Percentiles rank a stretch among this genome's conserved stretches.
These are phyloP conservation scores for Mentha longifolia DNA, from an alignment of 257 asterid genomes.

Conservation along the genomic window DNA sequence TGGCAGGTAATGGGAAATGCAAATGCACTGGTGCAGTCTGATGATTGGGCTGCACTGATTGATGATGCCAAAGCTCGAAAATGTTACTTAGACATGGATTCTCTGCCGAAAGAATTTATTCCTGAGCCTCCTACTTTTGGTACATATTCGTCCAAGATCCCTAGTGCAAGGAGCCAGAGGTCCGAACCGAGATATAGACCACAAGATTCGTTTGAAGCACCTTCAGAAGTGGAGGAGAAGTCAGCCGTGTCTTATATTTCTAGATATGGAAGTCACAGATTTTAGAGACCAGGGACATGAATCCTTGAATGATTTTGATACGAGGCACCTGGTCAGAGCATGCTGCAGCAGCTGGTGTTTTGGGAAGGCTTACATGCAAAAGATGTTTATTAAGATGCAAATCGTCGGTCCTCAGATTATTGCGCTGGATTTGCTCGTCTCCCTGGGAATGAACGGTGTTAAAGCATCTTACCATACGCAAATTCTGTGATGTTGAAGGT, in stretches of 20 bases:
- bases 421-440: constrained; percentile 8
- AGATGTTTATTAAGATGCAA: constrained; percentile 22
- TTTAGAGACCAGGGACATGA: constrained; percentile 57
- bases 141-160: constrained; percentile 52
- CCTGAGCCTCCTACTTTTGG: constrained; percentile 53
- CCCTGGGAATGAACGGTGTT: background rate
- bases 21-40: constrained; percentile 71
- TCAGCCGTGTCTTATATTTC: constrained; percentile 43
- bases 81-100: constrained; percentile 88
- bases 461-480: constrained; percentile 9
- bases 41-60: constrained; percentile 93
- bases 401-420: constrained; percentile 7
- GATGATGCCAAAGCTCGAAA: constrained; percentile 83
- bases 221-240: constrained; percentile 94
- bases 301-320: constrained; percentile 66
- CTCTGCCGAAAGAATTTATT: constrained; percentile 86
- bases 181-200: constrained; percentile 73
- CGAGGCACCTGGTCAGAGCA: constrained; percentile 65
- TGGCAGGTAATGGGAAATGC: constrained; percentile 97
- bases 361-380: constrained; percentile 33
- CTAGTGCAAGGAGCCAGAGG: constrained; percentile 65
- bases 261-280: constrained; percentile 71
- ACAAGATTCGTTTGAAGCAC: constrained; percentile 79
- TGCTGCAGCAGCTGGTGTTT: constrained; percentile 32
- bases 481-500: background rate